Base-by-base conservation (phyloP, 345 rosid genomes). In the Arabidopsis suecica region DNA sequence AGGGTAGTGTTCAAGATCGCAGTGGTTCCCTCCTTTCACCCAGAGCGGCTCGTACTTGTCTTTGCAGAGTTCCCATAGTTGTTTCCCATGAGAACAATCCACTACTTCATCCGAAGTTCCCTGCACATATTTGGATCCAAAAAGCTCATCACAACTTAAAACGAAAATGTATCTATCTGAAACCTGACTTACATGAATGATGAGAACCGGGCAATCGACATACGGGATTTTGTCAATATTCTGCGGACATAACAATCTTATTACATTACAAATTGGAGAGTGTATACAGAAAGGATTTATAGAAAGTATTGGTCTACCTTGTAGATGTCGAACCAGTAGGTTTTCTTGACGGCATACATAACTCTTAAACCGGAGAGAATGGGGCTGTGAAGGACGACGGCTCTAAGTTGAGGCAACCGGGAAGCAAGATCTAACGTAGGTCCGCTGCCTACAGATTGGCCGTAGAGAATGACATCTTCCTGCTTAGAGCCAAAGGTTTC, bases 321-420 rank as follows among this genome's bases (percentile, higher is more conserved):
- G 81, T 94, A 94, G 57, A 94, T 94, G 82, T 94, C 99, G 55
- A 94, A 94, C 99, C 97, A 92, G 81, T 90, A 94, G 44, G 99
- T 83, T 48, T 96, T 93, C 87, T 89, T 94, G 22, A 94, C 93
- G 71, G 99, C 76, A 73, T 91, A 94, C 99, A 94, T 94, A 80
- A 94, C 99, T 76, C 99, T 83, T 74, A 94, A 80, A 38, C 99
- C 97, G 1, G 99, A 94, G 53, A 94, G 90, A 77, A 94, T 94
- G 62, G 97, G 97, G 81, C 99, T 91, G 60, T 94, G 99, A 60
- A 94, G 84, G 59, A 92, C 91, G 9, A 89, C 91, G 58, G 97
- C 97, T 83, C 87, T 86, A 55, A 94, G 59, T 23, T 71, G 89
- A 71, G 91, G 92, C 60, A 92, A 61, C 20, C 88, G 88, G 23